These are phyloP conservation scores for Cryptomeria japonica DNA, from an alignment of 75 land plant genomes.

Conservation along the genomic window DNA sequence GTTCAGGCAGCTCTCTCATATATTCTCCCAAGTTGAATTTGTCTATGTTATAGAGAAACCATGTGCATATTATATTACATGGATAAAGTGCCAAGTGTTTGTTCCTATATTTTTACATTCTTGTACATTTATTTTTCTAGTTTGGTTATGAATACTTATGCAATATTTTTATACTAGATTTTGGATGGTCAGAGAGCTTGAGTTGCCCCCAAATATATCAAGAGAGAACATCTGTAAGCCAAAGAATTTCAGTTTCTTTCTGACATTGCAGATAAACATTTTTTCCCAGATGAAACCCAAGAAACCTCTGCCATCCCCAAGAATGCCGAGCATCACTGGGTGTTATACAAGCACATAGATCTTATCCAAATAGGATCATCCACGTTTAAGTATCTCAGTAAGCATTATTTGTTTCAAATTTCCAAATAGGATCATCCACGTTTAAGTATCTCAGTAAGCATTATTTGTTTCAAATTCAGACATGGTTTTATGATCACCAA, in stretches of 20 bases:
- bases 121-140: background rate
- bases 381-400: background rate
- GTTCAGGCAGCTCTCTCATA: background rate
- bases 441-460: background rate
- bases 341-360: background rate
- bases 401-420: background rate
- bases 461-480: background rate
- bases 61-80: background rate
- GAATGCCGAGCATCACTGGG: background rate
- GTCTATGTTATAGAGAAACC: background rate
- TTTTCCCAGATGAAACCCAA: background rate
- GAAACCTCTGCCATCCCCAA: background rate
- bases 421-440: background rate
- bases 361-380: background rate
- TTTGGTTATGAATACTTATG: too few relatives aligned
- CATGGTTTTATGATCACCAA: background rate
- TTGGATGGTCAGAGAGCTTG: background rate
- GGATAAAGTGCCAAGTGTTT: background rate
- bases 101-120: background rate
- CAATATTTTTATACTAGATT: too few relatives aligned
- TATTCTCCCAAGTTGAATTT: background rate
- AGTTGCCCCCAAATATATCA: background rate
- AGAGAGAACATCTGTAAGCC: background rate
- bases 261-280: background rate
- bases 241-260: too few relatives aligned